Percentiles rank a stretch among this genome's conserved stretches.
Conservation (phyloP, 106 monocot genomes). For the Dioscorea alata region DNA sequence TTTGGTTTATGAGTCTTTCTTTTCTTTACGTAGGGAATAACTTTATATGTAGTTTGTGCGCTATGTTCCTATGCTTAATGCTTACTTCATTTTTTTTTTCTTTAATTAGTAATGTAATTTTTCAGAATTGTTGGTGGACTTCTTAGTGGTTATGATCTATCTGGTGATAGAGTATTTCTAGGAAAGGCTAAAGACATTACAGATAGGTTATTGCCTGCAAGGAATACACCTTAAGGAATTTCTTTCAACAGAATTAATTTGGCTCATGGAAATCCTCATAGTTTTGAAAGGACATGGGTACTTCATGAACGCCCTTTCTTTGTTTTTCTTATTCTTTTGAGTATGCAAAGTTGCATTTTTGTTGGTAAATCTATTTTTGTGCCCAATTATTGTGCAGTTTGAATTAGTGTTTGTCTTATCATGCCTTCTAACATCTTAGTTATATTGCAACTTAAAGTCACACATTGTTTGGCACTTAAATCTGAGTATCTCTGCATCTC, state of each 20-base stretch:
- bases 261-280: conserved; percentile 77
- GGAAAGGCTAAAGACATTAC: conserved; percentile 90
- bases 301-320: conserved; percentile 6
- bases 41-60: not conserved
- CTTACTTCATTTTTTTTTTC: conserved; percentile 6
- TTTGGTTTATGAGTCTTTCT: conserved; percentile 33
- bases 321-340: conserved; percentile 3
- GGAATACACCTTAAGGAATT: conserved; percentile 90
- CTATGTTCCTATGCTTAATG: not conserved
- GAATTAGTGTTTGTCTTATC: not conserved
- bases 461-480: too few species aligned
- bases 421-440: too few species aligned
- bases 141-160: conserved; percentile 93
- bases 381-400: not conserved
- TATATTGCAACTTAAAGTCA: not conserved
- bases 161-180: conserved; percentile 87
- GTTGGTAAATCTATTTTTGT: not conserved
- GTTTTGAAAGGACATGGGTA: conserved; percentile 91
- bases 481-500: too few species aligned
- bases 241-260: conserved; percentile 87
- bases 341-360: not conserved
- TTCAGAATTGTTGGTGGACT: conserved; percentile 94
- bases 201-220: conserved; percentile 82
- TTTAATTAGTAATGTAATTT: conserved; percentile 5
- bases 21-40: not conserved